Conservation (phyloP, 1,284 basidiomycete genomes). For the Heliocybe sulcata region DNA sequence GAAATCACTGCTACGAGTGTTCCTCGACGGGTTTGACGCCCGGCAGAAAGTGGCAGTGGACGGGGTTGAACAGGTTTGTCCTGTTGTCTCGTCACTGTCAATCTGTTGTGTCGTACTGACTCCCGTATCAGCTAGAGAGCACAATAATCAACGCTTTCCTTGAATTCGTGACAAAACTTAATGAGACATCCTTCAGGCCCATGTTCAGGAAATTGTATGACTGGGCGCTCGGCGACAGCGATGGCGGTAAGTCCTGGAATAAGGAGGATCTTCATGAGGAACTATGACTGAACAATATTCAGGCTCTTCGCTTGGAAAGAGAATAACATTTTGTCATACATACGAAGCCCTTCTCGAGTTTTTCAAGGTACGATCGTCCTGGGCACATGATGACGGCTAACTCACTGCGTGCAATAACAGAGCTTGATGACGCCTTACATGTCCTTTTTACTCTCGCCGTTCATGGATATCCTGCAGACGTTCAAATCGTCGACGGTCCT, state of each 20-base stretch:
- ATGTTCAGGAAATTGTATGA: conserved; percentile 90
- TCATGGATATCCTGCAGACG: conserved; percentile 56
- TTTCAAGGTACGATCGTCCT: conserved; percentile 60
- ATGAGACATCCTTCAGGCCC: conserved; percentile 89
- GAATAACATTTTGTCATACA: conserved; percentile 66
- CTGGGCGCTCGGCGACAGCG: conserved; percentile 76
- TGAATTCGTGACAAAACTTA: conserved; percentile 88
- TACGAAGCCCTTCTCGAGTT: conserved; percentile 71
- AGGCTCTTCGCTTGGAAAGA: conserved; percentile 29
- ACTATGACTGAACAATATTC: not conserved
- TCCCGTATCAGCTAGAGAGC: conserved; percentile 38
- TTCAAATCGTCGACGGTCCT: conserved; percentile 27
- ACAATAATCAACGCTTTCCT: conserved; percentile 70
- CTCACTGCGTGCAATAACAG: conserved; percentile 27
- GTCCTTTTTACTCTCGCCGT: conserved; percentile 66
- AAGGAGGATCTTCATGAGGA: not conserved
- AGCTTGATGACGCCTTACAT: conserved; percentile 89
- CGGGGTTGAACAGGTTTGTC: conserved; percentile 9
- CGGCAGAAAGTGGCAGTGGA: conserved; percentile 34
- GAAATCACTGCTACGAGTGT: conserved; percentile 72
- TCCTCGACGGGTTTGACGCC: conserved; percentile 76
- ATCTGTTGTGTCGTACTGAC: not conserved
- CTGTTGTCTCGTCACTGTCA: conserved; percentile 6
- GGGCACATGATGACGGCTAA: not conserved
- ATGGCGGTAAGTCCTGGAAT: conserved; percentile 10